These are phyloP conservation scores for Globisporangium mamillatum DNA, from an alignment of 352 stramenopile genomes.

Conservation along the genomic window DNA sequence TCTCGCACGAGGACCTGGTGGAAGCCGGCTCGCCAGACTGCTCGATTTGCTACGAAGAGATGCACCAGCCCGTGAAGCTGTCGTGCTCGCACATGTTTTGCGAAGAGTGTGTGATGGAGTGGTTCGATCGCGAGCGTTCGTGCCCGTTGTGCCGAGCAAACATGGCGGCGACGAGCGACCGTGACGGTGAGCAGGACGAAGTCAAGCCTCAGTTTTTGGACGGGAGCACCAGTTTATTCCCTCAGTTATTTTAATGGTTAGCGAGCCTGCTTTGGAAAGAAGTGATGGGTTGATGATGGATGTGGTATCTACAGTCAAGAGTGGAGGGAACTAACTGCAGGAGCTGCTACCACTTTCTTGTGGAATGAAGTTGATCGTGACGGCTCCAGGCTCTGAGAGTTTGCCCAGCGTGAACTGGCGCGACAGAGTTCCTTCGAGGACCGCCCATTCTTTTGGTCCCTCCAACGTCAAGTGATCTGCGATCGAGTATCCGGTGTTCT, in stretches of 20 bases:
- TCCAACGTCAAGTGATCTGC: conserved; percentile 9
- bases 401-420: conserved; percentile 58
- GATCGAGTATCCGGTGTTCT: not conserved
- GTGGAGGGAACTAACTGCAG: conserved; percentile 2
- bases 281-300: not conserved
- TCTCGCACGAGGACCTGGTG: conserved; percentile 53
- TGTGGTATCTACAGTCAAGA: not conserved
- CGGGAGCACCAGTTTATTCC: conserved; percentile 71
- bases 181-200: conserved; percentile 21
- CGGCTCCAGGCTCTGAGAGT: conserved; percentile 40
- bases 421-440: conserved; percentile 53
- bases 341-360: conserved; percentile 5
- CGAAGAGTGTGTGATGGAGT: conserved; percentile 81
- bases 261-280: not conserved
- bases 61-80: conserved; percentile 71
- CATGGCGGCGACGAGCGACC: conserved; percentile 27
- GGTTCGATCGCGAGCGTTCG: conserved; percentile 82
- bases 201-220: conserved; percentile 72
- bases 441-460: conserved; percentile 42
- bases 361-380: conserved; percentile 41
- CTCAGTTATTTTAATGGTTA: conserved; percentile 41
- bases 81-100: conserved; percentile 82
- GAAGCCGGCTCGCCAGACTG: conserved; percentile 66
- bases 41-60: conserved; percentile 81
- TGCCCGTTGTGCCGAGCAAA: conserved; percentile 71